These are phyloP conservation scores for Echites panduratus DNA, from an alignment of 257 asterid genomes.

Conservation along the genomic window DNA sequence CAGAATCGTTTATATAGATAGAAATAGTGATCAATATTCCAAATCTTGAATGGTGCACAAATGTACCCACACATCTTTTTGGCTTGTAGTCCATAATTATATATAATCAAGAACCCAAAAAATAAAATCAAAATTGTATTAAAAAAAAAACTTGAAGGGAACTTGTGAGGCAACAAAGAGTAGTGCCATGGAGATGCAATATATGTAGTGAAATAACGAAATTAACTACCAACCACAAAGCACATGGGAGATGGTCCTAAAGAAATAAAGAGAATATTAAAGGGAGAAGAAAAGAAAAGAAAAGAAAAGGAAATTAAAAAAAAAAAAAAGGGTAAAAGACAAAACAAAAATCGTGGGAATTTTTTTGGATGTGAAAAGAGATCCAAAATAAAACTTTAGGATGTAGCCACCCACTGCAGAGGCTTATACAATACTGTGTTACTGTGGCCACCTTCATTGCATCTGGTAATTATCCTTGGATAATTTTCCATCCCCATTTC, in stretches of 20 bases:
- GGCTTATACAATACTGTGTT: constrained; percentile 44
- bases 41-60: not conserved
- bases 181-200: not conserved
- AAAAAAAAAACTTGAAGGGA: constrained; percentile 12
- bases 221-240: constrained; percentile 17
- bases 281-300: too few species aligned
- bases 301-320: too few species aligned
- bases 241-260: not conserved
- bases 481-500: constrained; percentile 49
- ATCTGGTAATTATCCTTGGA: constrained; percentile 42
- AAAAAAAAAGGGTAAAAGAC: not conserved
- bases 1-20: too few species aligned
- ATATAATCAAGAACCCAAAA: too few species aligned
- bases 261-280: not conserved
- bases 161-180: constrained; percentile 16
- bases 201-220: constrained; percentile 17
- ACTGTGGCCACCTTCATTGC: constrained; percentile 52
- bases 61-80: not conserved
- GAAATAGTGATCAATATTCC: too few species aligned
- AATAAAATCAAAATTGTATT: too few species aligned
- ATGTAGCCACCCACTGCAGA: constrained; percentile 47
- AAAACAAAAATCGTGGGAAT: constrained; percentile 8
- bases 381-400: constrained; percentile 21
- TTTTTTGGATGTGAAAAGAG: constrained; percentile 1
- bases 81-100: not conserved